phyloP scores from a whole-genome alignment of 139 green algal genomes.

The Micractinium conductrix region DNA sequence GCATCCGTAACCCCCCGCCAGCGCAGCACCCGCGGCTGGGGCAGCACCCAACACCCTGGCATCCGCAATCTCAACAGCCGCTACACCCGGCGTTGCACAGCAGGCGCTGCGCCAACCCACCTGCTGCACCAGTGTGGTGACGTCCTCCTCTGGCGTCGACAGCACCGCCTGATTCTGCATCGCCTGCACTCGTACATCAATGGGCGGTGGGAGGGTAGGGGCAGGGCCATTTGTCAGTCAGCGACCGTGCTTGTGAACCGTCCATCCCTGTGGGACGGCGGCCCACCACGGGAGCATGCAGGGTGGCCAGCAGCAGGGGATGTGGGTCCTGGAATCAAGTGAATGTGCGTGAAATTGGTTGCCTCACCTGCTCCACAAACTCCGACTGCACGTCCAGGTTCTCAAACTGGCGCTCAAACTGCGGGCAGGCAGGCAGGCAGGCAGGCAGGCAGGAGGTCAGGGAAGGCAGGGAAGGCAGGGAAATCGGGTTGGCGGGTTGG shows the following conservation, averaged over 20 bases:
- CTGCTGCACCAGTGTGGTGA: constrained; percentile 90
- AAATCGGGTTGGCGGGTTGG: not conserved
- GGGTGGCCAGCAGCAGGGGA: too few species aligned
- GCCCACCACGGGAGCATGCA: too few species aligned
- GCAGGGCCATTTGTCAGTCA: too few species aligned
- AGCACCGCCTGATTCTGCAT: constrained; percentile 90
- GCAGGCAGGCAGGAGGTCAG: not conserved
- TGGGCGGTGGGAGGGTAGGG: too few species aligned
- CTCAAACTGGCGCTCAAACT: constrained; percentile 98
- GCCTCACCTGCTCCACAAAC: constrained; percentile 91
- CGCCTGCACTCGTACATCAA: too few species aligned
- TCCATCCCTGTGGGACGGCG: too few species aligned
- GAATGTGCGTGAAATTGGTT: too few species aligned
- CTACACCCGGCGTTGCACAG: too few species aligned
- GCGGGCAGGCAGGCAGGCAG: not conserved
- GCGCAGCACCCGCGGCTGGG: not conserved
- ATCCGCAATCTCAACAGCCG: not conserved
- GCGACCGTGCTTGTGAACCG: too few species aligned
- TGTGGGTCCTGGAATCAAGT: too few species aligned
- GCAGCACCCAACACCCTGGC: not conserved
- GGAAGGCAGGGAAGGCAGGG: not conserved
- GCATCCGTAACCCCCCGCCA: too few species aligned
- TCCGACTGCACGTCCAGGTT: constrained; percentile 95
- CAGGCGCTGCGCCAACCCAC: too few species aligned
- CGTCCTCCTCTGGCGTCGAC: constrained; percentile 94